A percentile compares a stretch with the other conserved stretches of the same genome.
Conservation (phyloP, 257 asterid genomes). For the Solanum dulcamara region DNA sequence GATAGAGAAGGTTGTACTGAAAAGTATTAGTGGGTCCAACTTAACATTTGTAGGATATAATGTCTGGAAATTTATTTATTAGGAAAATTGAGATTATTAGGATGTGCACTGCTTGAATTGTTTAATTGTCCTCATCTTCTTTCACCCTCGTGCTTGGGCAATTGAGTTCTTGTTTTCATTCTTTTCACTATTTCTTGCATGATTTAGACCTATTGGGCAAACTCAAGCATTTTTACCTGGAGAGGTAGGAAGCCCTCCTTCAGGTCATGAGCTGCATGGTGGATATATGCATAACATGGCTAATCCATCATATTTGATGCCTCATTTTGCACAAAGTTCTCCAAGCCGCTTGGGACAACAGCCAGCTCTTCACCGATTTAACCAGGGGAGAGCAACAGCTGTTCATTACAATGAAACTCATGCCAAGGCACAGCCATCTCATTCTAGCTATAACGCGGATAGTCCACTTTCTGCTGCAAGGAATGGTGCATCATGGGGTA, state of each 20-base stretch:
- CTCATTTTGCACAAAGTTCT: constrained; percentile 49
- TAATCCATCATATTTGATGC: constrained; percentile 45
- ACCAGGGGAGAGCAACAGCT: constrained; percentile 54
- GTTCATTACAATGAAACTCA: constrained; percentile 41
- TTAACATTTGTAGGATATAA: not conserved
- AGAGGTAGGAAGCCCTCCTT: constrained; percentile 41
- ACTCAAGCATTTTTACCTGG: constrained; percentile 45
- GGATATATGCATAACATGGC: constrained; percentile 31
- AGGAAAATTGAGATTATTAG: not conserved
- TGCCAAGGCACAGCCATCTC: constrained; percentile 29
- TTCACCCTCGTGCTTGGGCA: not conserved
- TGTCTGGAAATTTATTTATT: not conserved
- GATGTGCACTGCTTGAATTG: not conserved
- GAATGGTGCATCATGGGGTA: constrained; percentile 41
- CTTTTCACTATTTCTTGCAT: not conserved
- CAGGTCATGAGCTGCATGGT: constrained; percentile 29
- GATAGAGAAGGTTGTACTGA: not conserved
- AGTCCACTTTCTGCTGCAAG: constrained; percentile 38
- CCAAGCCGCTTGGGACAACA: constrained; percentile 65
- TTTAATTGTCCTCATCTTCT: not conserved
- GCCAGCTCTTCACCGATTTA: constrained; percentile 36
- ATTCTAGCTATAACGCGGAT: constrained; percentile 26
- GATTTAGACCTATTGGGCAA: constrained; percentile 48
- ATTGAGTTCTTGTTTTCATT: not conserved
- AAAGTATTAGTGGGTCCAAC: not conserved